Evolutionary conservation across 2,329 filamentous ascomycete species (phyloP), one percentile per base, ranked within the genome.

Genomic region (Botryotinia globosa): DNA sequence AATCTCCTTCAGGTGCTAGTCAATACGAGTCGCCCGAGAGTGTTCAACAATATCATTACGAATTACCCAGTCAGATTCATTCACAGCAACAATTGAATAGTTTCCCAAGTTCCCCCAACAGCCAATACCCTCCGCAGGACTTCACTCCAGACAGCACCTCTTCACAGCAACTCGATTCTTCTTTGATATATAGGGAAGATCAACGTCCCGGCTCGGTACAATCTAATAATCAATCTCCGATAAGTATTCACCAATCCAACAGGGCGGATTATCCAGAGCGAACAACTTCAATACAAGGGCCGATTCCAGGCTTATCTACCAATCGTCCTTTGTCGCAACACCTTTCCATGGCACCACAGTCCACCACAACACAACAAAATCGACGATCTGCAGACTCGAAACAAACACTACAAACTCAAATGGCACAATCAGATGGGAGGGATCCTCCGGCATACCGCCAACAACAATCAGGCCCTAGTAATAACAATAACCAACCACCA

Each of bases 101-200:
- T 42, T 44, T 68, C 20, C 70, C 70, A 37, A 68, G 70, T 54
- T 72, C 70, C 34, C 70, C 63, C 83, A 84, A 75, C 82, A 81
- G 68, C 76, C 83, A 72, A 90, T 89, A 77, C 82, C 87, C 42
- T 16, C 29, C 42, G n/a, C 70, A 68, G 48, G 70, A 72, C 25
- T 61, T 48, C 39, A 72, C 63, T 7, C 48, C 71, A 32, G 89
- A 91, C 80, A 89, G 88, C 8, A 81, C 88, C 54, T 90, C 88
- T 10, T 88, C 90, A 80, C 80, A 89, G 76, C 91, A 89, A 79
- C 85, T 87, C 83, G 89, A 91, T 73, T 90, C 88, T 48, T 86
- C 85, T 51, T 80, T 85, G 22, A 76, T 80, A 29, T 77, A 75
- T 65, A 71, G 76, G 75, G 77, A 79, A 58, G 78, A 79, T 25